Base-by-base conservation (phyloP, 1,139 yeast genomes). In the Hyphopichia burtonii region DNA sequence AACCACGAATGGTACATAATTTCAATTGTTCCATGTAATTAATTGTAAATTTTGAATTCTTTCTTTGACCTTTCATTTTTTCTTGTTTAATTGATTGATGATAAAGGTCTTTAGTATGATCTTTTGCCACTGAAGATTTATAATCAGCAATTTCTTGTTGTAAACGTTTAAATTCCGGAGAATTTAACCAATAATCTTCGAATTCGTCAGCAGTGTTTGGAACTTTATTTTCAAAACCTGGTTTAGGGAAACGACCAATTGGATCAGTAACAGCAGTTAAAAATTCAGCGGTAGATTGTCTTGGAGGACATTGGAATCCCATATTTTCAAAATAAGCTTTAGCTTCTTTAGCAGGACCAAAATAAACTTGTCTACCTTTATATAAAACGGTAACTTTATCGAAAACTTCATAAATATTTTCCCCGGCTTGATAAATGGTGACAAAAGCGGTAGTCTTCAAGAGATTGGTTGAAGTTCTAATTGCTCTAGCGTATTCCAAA, bases 191-290 rank as follows among this genome's bases (percentile, higher is more conserved):
- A 41, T 49, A 52, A 2, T 41, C 43, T 38, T 58, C 54, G 44
- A 63, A 62, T 42, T 63, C 67, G 16, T 44, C 38, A 3, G 68
- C 46, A 8, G 65, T 51, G 15, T 47, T 45, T 6, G 68, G 68
- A 1, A 63, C 68, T 37, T 48, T 56, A 22, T 46, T 45, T 47
- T 68, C 71, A 45, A 54, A 74, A 2, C 91, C 94, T 15, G 66
- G 59, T 44, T 63, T 63, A 5, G 76, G 62, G n/a, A 68, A 62
- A 61, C 94, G 76, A 59, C 85, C 94, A 4, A 71, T 63, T 7
- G 95, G 91, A 53, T 83, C 82, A 3, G 95, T 85, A 39, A 87
- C 68, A 1, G 94, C 80, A 2, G 96, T 87, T 55, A 56, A 54
- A 45, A 43, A 51, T 31, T 51, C 55, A 11, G 53, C 52, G 5